Evolutionary conservation across 23 red algal genomes (phyloP).

Genomic region (Chondrus crispus): DNA sequence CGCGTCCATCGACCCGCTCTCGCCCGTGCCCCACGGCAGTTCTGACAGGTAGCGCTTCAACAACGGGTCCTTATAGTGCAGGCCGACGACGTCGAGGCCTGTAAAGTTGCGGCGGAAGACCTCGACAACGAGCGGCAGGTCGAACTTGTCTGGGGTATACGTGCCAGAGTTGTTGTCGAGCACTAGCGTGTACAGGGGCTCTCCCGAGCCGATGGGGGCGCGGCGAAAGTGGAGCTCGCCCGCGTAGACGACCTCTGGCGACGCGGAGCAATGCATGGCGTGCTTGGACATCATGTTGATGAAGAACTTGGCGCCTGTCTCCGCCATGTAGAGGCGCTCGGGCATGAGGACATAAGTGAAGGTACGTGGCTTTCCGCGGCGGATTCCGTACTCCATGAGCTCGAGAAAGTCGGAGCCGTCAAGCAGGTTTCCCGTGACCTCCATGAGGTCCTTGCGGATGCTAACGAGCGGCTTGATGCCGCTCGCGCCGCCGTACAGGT

Average conservation of each 20-base stretch:
- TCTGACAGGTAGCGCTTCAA: background rate
- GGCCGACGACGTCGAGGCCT: slow-evolving; percentile 22
- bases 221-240: slow-evolving; percentile 50
- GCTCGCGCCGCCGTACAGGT: slow-evolving; percentile 46
- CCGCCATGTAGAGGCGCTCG: slow-evolving; percentile 39
- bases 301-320: slow-evolving; percentile 70
- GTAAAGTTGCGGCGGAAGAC: slow-evolving; percentile 64
- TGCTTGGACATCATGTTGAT: slow-evolving; percentile 60
- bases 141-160: slow-evolving; percentile 48
- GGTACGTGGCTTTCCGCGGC: slow-evolving; percentile 43
- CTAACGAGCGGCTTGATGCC: slow-evolving; percentile 6
- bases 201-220: background rate
- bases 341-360: slow-evolving; percentile 68
- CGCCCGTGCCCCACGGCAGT: too few relatives aligned
- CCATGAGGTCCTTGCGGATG: slow-evolving; percentile 29
- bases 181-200: slow-evolving; percentile 6
- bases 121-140: slow-evolving; percentile 49
- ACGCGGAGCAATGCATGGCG: slow-evolving; percentile 49
- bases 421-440: slow-evolving; percentile 16
- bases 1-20: too few relatives aligned
- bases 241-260: slow-evolving; percentile 57
- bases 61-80: slow-evolving; percentile 40
- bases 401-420: slow-evolving; percentile 48
- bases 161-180: slow-evolving; percentile 68
- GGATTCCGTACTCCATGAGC: slow-evolving; percentile 43